phyloP scores from a whole-genome alignment of 1,139 yeast genomes.

The Blastobotrys malaysiensis region DNA sequence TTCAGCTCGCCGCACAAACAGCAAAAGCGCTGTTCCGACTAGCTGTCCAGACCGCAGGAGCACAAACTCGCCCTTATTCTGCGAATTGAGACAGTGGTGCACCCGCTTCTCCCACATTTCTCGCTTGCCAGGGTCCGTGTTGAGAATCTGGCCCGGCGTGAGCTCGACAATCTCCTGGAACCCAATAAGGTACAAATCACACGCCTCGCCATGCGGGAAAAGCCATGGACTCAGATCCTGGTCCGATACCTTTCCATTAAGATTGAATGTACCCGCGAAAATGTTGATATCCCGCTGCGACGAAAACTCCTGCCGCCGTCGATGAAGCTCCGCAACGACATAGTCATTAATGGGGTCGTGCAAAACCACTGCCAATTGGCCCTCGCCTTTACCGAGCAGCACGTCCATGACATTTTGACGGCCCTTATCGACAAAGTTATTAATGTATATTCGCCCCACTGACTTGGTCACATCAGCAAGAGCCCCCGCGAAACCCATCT shows the following conservation, averaged over 20 bases:
- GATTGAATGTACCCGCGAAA: constrained; percentile 82
- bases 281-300: constrained; percentile 54
- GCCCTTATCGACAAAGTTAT: constrained; percentile 88
- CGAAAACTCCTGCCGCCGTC: constrained; percentile 53
- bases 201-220: constrained; percentile 51
- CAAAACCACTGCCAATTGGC: constrained; percentile 65
- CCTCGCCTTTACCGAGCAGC: constrained; percentile 71
- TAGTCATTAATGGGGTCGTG: constrained; percentile 87
- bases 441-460: constrained; percentile 90
- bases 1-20: constrained; percentile 62
- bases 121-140: constrained; percentile 68
- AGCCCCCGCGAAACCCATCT: constrained; percentile 95
- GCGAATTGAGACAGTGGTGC: constrained; percentile 48
- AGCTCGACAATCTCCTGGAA: constrained; percentile 90
- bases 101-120: constrained; percentile 76
- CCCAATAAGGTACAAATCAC: constrained; percentile 78
- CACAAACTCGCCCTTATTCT: constrained; percentile 48
- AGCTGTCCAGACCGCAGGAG: constrained; percentile 81
- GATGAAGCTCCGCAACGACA: constrained; percentile 56
- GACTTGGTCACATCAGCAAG: constrained; percentile 94
- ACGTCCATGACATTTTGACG: constrained; percentile 85
- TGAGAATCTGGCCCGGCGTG: constrained; percentile 83
- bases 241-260: constrained; percentile 61
- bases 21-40: constrained; percentile 81
- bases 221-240: constrained; percentile 73